A percentile compares a stretch with the other conserved stretches of the same genome.
Evolutionary conservation across 1,139 yeast species (phyloP).

Genomic region (Yamadazyma triangularis): DNA sequence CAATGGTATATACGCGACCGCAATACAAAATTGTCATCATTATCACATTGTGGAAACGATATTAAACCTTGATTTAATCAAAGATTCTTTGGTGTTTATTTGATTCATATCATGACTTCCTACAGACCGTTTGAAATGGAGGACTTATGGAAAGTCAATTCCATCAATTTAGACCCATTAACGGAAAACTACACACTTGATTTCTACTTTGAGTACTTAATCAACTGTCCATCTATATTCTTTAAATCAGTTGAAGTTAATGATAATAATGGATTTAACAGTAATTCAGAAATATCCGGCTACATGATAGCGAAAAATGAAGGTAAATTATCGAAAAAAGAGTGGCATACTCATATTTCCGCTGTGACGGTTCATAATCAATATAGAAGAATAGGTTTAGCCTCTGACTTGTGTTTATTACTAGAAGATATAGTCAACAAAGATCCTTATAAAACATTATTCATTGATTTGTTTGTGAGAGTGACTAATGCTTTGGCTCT

Average conservation of each 20-base stretch:
- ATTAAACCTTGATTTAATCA: too few relatives aligned
- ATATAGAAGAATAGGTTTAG: conserved; percentile 81
- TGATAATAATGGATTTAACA: conserved; percentile 10
- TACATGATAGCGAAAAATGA: conserved; percentile 98
- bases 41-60: too few relatives aligned
- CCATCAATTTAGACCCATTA: conserved; percentile 78
- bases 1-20: too few relatives aligned
- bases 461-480: conserved; percentile 87
- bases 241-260: conserved; percentile 60
- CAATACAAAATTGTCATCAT: too few relatives aligned
- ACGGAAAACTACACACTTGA: conserved; percentile 87
- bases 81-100: conserved; percentile 2
- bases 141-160: conserved; percentile 68
- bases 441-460: conserved; percentile 68
- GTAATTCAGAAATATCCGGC: conserved; percentile 47
- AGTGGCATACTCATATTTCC: conserved; percentile 96
- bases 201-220: conserved; percentile 79
- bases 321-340: conserved; percentile 58
- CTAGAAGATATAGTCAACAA: conserved; percentile 66
- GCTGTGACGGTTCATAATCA: conserved; percentile 89
- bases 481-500: conserved; percentile 80
- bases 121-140: conserved; percentile 81
- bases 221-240: conserved; percentile 84
- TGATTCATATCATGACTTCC: conserved; percentile 55
- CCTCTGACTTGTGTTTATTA: conserved; percentile 69